These are phyloP conservation scores for Ustilago tritici DNA, from an alignment of 1,284 basidiomycete species.

Conservation along the genomic window DNA sequence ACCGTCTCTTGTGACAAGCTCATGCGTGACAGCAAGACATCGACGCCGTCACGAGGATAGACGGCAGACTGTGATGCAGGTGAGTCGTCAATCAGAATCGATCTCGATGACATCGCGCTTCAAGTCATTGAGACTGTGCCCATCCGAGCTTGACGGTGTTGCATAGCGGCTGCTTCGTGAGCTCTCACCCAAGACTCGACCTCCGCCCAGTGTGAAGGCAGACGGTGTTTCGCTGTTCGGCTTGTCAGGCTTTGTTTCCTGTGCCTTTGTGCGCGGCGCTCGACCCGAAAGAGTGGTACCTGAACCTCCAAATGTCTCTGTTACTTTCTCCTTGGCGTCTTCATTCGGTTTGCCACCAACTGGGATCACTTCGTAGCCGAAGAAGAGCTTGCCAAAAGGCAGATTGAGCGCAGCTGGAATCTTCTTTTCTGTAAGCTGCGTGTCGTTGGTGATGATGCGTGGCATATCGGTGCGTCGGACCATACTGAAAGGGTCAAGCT, in stretches of 20 bases:
- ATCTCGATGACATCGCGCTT: conserved; percentile 59
- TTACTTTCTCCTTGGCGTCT: conserved; percentile 12
- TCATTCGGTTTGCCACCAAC: conserved; percentile 53
- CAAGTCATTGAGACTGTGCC: conserved; percentile 30
- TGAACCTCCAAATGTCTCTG: conserved; percentile 30
- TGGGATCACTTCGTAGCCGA: conserved; percentile 66
- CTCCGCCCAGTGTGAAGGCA: conserved; percentile 39
- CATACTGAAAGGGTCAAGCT: conserved; percentile 62
- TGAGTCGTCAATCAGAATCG: conserved; percentile 51
- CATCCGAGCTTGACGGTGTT: conserved; percentile 32
- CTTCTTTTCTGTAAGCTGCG: conserved; percentile 78
- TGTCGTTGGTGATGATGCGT: conserved; percentile 85
- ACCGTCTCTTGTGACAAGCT: neutral
- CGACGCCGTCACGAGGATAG: neutral
- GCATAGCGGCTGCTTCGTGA: conserved; percentile 44
- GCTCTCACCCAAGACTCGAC: conserved; percentile 34
- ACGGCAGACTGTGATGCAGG: neutral
- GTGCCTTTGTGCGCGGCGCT: conserved; percentile 25
- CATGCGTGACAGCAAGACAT: neutral
- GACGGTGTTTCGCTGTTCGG: conserved; percentile 14
- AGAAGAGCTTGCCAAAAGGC: conserved; percentile 78
- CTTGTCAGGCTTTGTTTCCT: conserved; percentile 22
- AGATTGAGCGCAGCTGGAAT: conserved; percentile 90
- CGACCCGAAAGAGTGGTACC: conserved; percentile 44
- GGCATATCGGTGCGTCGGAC: conserved; percentile 73